These are phyloP conservation scores for Sporothrix pseudoabietina DNA, from an alignment of 2,329 filamentous ascomycete genomes.

Conservation along the genomic window DNA sequence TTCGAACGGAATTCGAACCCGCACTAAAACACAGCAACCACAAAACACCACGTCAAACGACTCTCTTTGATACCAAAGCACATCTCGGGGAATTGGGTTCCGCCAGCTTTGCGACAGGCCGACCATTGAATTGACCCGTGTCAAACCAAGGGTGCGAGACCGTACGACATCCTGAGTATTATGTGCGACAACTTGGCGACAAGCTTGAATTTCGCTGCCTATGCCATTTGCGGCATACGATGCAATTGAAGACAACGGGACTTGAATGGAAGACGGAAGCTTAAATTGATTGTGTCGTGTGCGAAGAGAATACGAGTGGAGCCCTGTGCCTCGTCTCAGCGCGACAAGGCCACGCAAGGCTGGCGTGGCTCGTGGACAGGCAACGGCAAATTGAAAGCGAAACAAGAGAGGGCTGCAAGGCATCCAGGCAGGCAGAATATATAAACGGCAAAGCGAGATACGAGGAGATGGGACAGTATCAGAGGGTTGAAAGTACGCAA, in stretches of 20 bases:
- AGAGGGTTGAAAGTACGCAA: neutral
- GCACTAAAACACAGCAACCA: neutral
- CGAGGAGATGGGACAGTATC: neutral
- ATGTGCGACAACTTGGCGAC: neutral
- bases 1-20: neutral
- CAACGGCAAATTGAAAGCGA: neutral
- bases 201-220: neutral
- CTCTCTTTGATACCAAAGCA: neutral
- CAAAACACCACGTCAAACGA: neutral
- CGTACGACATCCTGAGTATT: neutral
- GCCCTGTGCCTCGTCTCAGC: neutral
- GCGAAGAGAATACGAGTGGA: conserved; percentile 3
- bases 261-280: neutral
- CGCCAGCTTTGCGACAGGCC: neutral
- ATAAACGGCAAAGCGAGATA: neutral
- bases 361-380: conserved; percentile 5
- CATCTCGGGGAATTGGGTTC: neutral
- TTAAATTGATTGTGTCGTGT: neutral
- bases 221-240: neutral
- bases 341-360: conserved; percentile 19
- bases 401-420: conserved; percentile 9
- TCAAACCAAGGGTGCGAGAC: neutral
- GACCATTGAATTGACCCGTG: conserved; percentile 1
- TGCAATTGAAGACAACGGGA: neutral
- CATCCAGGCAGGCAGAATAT: conserved; percentile 12